Percentiles rank a stretch among this genome's conserved stretches.
These are phyloP conservation scores for Cucurbita ficifolia DNA, from an alignment of 306 rosid genomes.

Conservation along the genomic window DNA sequence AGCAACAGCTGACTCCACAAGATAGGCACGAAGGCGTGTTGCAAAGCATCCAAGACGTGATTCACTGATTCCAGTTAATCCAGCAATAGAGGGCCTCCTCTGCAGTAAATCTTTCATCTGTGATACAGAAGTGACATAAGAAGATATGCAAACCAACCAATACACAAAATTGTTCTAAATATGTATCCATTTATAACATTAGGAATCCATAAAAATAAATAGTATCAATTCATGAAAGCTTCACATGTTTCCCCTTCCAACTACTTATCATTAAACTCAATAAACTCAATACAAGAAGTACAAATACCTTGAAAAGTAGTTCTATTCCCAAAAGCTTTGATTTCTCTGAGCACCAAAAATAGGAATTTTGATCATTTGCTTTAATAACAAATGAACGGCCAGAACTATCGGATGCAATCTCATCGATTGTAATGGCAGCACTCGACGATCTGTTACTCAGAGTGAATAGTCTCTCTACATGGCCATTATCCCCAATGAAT, in stretches of 20 bases:
- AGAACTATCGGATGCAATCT: slow-evolving; percentile 51
- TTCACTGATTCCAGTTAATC: slow-evolving; percentile 83
- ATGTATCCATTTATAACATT: neutral
- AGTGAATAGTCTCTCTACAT: slow-evolving; percentile 43
- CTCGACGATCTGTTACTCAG: slow-evolving; percentile 33
- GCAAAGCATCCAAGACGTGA: slow-evolving; percentile 85
- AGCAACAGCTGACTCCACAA: slow-evolving; percentile 46
- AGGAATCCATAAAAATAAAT: neutral
- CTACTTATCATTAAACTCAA: neutral
- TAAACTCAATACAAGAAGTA: neutral
- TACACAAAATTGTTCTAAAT: neutral
- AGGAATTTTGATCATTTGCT: slow-evolving; percentile 24
- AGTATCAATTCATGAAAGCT: neutral
- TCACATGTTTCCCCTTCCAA: neutral
- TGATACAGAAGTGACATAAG: neutral
- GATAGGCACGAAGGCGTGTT: slow-evolving; percentile 80
- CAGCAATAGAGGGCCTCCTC: slow-evolving; percentile 73
- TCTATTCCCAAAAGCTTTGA: slow-evolving; percentile 82
- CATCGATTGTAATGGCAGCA: slow-evolving; percentile 39
- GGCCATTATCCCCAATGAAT: slow-evolving; percentile 72
- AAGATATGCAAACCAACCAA: neutral
- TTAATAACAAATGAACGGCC: slow-evolving; percentile 65
- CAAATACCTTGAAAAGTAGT: slow-evolving; percentile 58
- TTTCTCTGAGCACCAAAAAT: slow-evolving; percentile 90
- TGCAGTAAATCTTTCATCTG: slow-evolving; percentile 74